Evolutionary conservation across 768 basidiomycete species (phyloP).

Genomic region (Tricholoma sp.): DNA sequence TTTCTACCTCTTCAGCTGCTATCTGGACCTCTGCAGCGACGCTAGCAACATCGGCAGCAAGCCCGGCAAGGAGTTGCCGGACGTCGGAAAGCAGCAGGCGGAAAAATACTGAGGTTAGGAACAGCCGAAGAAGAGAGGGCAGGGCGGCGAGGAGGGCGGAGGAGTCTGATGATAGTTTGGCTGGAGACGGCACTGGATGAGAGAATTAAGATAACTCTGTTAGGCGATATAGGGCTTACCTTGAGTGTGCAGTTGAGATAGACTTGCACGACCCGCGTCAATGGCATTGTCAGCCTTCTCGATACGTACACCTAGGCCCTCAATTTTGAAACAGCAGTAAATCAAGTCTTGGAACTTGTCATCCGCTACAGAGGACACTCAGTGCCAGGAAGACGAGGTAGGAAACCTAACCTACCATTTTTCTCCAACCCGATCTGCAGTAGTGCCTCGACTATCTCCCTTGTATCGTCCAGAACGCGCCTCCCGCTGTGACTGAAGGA

Average conservation of each 20-base stretch:
- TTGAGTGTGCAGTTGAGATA: slow-evolving; percentile 11
- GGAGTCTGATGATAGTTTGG: slow-evolving; percentile 24
- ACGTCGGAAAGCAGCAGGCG: slow-evolving; percentile 29
- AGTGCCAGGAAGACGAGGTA: neutral
- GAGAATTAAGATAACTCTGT: neutral
- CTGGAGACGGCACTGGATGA: slow-evolving; percentile 14
- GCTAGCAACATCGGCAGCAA: slow-evolving; percentile 24
- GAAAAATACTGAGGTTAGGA: slow-evolving; percentile 30
- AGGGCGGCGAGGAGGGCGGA: slow-evolving; percentile 22
- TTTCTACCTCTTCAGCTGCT: slow-evolving; percentile 27
- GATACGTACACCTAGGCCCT: slow-evolving; percentile 12
- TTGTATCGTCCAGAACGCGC: slow-evolving; percentile 22
- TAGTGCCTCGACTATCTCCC: slow-evolving; percentile 24
- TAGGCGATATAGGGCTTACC: neutral
- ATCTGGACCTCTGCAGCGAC: slow-evolving; percentile 26
- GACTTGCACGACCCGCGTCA: slow-evolving; percentile 8
- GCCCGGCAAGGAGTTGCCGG: slow-evolving; percentile 25
- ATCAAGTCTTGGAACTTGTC: slow-evolving; percentile 34
- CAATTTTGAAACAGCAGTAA: slow-evolving; percentile 20
- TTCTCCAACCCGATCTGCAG: slow-evolving; percentile 32
- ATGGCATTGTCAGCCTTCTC: slow-evolving; percentile 11
- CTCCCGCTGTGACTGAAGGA: slow-evolving; percentile 24
- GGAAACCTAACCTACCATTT: slow-evolving; percentile 23
- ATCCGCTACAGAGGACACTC: slow-evolving; percentile 21
- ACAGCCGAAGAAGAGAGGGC: slow-evolving; percentile 21